Base-by-base conservation (phyloP, 164 flowering plant species). In the Magnolia sinica region DNA sequence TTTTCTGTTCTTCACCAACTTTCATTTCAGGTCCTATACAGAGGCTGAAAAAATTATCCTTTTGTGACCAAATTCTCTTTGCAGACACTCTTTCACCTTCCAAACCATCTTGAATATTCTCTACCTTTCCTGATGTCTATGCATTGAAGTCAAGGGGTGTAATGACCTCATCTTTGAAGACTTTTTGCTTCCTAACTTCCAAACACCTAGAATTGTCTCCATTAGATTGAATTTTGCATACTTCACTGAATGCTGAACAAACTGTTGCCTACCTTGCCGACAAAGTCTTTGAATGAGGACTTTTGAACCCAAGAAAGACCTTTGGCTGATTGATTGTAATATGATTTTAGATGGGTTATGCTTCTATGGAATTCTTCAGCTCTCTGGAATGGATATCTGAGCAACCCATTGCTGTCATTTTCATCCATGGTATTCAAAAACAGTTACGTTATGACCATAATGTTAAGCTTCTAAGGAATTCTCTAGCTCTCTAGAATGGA, bases 231-330 rank as follows among this genome's bases (percentile, higher is more conserved):
- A 24, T 67, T 14, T 52, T 50, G 14, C 18, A 68, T 73, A 68
- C 11, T 73, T 73, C 6, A 2, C 72, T 29, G 8, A 63, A 91
- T 83, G 80, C 89, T 93, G 85, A 95, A 93, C 3, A 88, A 83
- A 77, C 77, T 82, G 68, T 51, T 80, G 49, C 74, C 77, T 4
- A 71, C 70, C 71, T 81, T 88, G 19, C 81, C 79, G 65, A 92
- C 85, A 50, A 90, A 85, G 59, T 82, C 80, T 78, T 73, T 89
- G 91, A 90, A 90, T 18, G 92, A 83, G 67, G 89, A 85, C 76
- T 89, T 92, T 76, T 84, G 88, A 64, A 84, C 73, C 87, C 86
- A 76, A 70, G 76, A 59, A 63, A 45, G 29, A 78, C 55, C 78
- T 31, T 8, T 27, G 71, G 45, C 72, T 64, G 85, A 74, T 75